A percentile compares a stretch with the other conserved stretches of the same genome.
These are phyloP conservation scores for Auricularia heimuer DNA, from an alignment of 768 basidiomycete species.

Conservation along the genomic window DNA sequence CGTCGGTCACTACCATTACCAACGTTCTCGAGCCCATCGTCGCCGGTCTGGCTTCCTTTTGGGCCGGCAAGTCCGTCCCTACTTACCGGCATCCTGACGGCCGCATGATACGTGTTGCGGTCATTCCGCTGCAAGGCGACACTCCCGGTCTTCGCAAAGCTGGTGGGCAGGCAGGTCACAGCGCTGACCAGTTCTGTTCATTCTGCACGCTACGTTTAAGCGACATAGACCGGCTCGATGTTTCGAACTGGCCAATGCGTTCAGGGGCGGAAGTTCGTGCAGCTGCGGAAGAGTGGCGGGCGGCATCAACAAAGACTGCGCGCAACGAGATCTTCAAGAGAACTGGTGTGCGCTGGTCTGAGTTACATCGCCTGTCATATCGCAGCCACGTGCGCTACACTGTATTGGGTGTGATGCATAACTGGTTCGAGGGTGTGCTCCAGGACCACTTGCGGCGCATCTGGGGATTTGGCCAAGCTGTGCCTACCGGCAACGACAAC, in stretches of 20 bases:
- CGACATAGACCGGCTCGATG: neutral
- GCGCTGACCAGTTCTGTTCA: neutral
- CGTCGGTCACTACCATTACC: constrained; percentile 25
- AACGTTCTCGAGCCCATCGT: constrained; percentile 30
- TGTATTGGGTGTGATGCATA: neutral
- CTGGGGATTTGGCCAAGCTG: neutral
- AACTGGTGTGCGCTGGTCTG: neutral
- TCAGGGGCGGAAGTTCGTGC: neutral
- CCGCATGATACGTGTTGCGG: constrained; percentile 17
- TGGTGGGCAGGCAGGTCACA: constrained; percentile 15
- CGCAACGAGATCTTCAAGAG: neutral
- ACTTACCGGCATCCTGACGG: constrained; percentile 19
- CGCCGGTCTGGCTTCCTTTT: constrained; percentile 25
- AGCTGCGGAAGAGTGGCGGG: neutral
- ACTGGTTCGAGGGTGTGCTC: neutral
- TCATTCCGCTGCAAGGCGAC: constrained; percentile 28
- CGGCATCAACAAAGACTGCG: neutral
- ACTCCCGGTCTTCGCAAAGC: constrained; percentile 25
- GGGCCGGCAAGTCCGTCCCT: constrained; percentile 23
- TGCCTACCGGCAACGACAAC: neutral
- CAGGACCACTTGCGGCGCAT: neutral
- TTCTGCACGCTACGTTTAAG: neutral
- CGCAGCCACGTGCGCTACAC: neutral
- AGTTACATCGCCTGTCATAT: neutral
- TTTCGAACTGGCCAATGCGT: neutral